phyloP scores from a whole-genome alignment of 75 land plant genomes.

The Sequoia sempervirens region DNA sequence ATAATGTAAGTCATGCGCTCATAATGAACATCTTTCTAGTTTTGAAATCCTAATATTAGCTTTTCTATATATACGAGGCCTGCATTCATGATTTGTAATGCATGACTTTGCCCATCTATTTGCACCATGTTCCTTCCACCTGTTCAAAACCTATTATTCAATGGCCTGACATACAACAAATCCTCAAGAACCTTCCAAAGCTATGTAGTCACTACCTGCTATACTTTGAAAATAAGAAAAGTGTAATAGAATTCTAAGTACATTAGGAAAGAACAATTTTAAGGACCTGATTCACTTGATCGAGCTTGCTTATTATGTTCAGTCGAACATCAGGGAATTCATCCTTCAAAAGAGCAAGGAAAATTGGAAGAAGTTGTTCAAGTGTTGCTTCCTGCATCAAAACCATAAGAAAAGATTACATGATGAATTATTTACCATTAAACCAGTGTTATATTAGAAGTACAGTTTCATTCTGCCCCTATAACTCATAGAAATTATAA shows the following conservation, averaged over 20 bases:
- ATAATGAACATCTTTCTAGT: not conserved
- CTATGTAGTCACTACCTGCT: not conserved
- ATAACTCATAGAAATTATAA: not conserved
- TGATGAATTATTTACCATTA: not conserved
- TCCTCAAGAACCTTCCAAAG: not conserved
- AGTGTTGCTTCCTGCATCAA: constrained; percentile 53
- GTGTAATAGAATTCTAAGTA: not conserved
- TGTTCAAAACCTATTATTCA: not conserved
- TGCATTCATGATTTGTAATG: not conserved
- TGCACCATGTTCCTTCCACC: no score
- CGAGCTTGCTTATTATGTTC: constrained; percentile 65
- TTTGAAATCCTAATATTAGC: not conserved
- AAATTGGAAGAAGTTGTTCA: constrained; percentile 59
- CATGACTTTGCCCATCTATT: not conserved
- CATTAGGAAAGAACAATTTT: not conserved
- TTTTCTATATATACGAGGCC: not conserved
- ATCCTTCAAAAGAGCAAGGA: constrained; percentile 57
- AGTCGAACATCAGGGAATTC: constrained; percentile 67
- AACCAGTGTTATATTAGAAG: not conserved
- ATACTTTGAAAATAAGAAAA: not conserved
- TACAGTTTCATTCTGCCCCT: not conserved
- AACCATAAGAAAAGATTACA: not conserved
- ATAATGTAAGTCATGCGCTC: not conserved
- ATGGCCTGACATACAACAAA: not conserved
- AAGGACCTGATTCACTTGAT: constrained; percentile 63